Evolutionary conservation across 2,329 filamentous ascomycete species (phyloP).

Genomic region (Keithomyces neogunnii): DNA sequence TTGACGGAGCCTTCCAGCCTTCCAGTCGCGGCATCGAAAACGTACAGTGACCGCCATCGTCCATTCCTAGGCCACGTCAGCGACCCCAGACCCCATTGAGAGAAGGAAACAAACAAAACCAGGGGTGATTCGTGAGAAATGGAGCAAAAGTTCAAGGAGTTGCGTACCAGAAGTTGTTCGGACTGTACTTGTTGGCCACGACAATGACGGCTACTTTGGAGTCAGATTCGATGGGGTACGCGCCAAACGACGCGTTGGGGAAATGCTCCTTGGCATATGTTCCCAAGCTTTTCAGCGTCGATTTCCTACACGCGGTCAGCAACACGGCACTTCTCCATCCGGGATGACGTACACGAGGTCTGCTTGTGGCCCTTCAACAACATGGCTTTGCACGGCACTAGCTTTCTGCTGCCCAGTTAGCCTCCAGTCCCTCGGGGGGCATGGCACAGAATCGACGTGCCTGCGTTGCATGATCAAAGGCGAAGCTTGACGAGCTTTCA

Average conservation of each 20-base stretch:
- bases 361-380: constrained; percentile 64
- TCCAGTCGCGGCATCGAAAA: constrained; percentile 61
- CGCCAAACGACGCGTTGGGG: constrained; percentile 69
- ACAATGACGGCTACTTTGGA: constrained; percentile 71
- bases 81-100: neutral
- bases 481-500: constrained; percentile 79
- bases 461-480: constrained; percentile 77
- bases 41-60: constrained; percentile 86
- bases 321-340: neutral
- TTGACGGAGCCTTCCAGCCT: constrained; percentile 72
- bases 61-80: constrained; percentile 60
- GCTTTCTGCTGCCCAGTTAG: constrained; percentile 53
- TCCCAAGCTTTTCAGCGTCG: constrained; percentile 67
- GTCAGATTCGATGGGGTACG: constrained; percentile 72
- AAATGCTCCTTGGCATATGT: constrained; percentile 84
- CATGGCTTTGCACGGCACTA: constrained; percentile 70
- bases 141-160: neutral
- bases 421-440: neutral
- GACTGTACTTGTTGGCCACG: constrained; percentile 94
- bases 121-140: neutral
- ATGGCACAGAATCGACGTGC: constrained; percentile 28
- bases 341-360: constrained; percentile 63
- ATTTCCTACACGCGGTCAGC: constrained; percentile 52
- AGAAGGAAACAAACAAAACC: too few species aligned
- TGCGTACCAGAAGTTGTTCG: constrained; percentile 87